Base-by-base conservation (phyloP, 768 basidiomycete species). In the Leucocoprinus leucothites region DNA sequence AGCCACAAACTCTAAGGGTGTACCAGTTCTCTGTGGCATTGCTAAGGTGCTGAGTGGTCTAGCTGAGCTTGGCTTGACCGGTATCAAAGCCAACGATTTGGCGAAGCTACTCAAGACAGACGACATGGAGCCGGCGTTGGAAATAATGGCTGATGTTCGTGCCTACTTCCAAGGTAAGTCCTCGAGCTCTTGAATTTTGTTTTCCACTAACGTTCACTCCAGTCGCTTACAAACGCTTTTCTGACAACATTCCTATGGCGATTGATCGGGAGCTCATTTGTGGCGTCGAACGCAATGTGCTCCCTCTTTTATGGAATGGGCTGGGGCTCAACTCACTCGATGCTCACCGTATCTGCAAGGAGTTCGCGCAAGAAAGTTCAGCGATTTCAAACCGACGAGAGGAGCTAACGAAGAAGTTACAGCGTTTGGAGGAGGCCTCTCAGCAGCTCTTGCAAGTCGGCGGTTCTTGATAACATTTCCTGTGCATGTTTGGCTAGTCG, bases 81-180 rank as follows among this genome's bases (percentile, higher is more conserved):
- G 69, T 2, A 61, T 75, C 22, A 65, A 73, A 34, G 65, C 75
- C 0, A 65, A 66, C 1, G 80, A 84, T 50, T 61, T 88, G 0
- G 60, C 75, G 0, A 82, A 74, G 59, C 59, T 88, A 0, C 70
- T 84, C 3, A 76, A 80, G 0, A 54, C 72, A 0, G 84, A 87
- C 55, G 67, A 69, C 1, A 77, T 74, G 72, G 84, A 83, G 35
- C 74, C 78, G 0, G 83, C 84, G 0, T 60, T 89, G 11, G 61
- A 68, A 4, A 86, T 89, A 60, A 89, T 90, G 86, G 84, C 85
- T 0, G 78, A 83, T 56, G 85, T 87, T 1, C 74, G 85, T 2
- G 87, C 84, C 0, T 89, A 89, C 59, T 89, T 89, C 65, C 85
- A 89, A 75, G 87, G 89, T 86, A 62, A 19, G 48, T 38, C 14